Base-by-base conservation (phyloP, 2,329 filamentous ascomycete species). In the Exophiala spinifera region DNA sequence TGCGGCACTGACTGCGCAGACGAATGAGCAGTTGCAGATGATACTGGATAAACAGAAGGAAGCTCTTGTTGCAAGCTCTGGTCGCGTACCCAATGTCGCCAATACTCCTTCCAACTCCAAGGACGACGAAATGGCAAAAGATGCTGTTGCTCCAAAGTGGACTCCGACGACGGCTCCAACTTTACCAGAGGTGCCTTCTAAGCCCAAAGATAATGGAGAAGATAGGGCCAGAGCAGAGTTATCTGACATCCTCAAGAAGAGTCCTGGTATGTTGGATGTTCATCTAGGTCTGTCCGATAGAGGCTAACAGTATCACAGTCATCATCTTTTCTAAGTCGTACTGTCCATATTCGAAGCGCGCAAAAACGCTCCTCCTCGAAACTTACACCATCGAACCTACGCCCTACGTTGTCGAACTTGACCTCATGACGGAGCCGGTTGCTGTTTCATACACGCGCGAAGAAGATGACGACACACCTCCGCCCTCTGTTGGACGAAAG, bases 281-380 rank as follows among this genome's bases (percentile, higher is more conserved):
- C 21, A 36, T 52, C 21, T 5, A 31, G 53, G 49, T 13, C 6
- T 10, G 15, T 14, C 10, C 10, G 17, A 17, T 15, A n/a, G 20
- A 20, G 36, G 17, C 10, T 36, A 61, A 53, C 31, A 37, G 46
- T 55, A 64, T 5, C 33, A 17, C 61, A 94, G 90, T 97, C 56
- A 88, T 96, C 69, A 89, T 99, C 65, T 97, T 97, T 76, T 96
- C 91, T 61, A 97, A 99, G 73, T 83, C 88, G 1, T 96, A 92
- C 74, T 99, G 94, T 71, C 90, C 88, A 1, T 86, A 82, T 74
- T 96, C 91, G 48, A 87, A 85, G 68, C 85, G 84, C 63, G 94
- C 94, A 43, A 99, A 99, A 74, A 78, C 79, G 40, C 81, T 97
- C 52, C 81, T 99, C 37, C 82, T 96, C 39, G 83, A 91, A 19